phyloP scores from a whole-genome alignment of 164 flowering plant species.

The Macadamia integrifolia region DNA sequence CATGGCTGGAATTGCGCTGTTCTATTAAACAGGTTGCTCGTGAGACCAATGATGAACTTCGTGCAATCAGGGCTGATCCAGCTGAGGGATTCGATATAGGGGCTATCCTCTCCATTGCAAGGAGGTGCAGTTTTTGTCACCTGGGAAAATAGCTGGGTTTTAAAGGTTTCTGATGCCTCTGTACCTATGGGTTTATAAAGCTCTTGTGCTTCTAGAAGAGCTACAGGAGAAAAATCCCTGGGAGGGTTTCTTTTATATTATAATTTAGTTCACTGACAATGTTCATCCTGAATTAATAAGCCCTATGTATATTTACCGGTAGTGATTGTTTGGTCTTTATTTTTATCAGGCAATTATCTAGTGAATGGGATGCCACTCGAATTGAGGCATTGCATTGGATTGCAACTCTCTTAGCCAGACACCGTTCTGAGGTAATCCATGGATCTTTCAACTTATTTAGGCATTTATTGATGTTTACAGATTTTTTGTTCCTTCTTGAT shows the following conservation, averaged over 20 bases:
- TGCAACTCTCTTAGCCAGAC: constrained; percentile 64
- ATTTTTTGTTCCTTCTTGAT: no score
- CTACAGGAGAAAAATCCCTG: constrained; percentile 1
- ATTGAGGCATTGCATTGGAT: constrained; percentile 95
- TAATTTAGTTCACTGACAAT: constrained; percentile 3
- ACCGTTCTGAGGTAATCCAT: constrained; percentile 68
- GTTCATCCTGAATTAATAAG: neutral
- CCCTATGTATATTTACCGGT: constrained; percentile 4
- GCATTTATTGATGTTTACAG: no score
- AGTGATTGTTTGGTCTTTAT: constrained; percentile 7
- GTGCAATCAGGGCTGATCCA: constrained; percentile 68
- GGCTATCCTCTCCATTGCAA: constrained; percentile 83
- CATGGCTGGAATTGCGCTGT: neutral
- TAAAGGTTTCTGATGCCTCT: constrained; percentile 19
- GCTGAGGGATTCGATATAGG: constrained; percentile 89
- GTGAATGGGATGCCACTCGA: constrained; percentile 88
- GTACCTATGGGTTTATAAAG: constrained; percentile 12
- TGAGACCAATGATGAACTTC: constrained; percentile 96
- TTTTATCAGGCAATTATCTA: constrained; percentile 61
- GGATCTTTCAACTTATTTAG: neutral
- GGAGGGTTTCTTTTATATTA: neutral
- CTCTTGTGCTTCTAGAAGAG: constrained; percentile 9
- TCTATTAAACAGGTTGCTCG: constrained; percentile 70
- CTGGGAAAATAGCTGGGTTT: constrained; percentile 23
- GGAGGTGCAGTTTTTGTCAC: constrained; percentile 54